Evolutionary conservation across 78 protist genomes (phyloP), one percentile per base, ranked within the genome.

Genomic region (Dictyostelium intermedium): DNA sequence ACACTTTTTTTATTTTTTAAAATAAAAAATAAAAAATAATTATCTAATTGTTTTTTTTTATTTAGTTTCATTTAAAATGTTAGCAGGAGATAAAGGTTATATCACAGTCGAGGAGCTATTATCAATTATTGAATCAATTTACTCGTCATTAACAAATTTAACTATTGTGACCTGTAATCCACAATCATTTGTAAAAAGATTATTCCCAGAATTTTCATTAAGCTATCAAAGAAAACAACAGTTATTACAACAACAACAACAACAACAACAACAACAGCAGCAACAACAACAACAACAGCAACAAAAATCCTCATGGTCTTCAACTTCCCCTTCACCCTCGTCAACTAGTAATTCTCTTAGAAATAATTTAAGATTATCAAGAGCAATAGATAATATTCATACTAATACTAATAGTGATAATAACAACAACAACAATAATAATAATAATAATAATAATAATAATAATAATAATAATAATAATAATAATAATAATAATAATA

Each of bases 21-120:
- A 56, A 56, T 14, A 20, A 56, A 34, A 16, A 73, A 8, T 3
- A 9, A 82, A n/a, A 23, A 35, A 20, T 9, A 39, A 14, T 70
- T 30, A 39, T 43, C 4, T 69, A 83, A n/a, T 37, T 4, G 39
- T 35, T 20, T 5, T 53, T 30, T 14, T 72, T 25, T 20, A 16
- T 72, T 7, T 79, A 87, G 93, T 89, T 69, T 85, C 94, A 63
- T 89, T 89, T 39, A 45, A 63, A 78, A 89, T 89, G 94, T 20
- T 89, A 20, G 86, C 82, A 69, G 34, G n/a, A 41, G 77, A 78
- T 13, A 81, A 70, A 70, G 94, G 94, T 1, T 89, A 80, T 70
- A 70, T 89, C 6, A 89, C 94, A 13, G 82, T 89, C 1, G 66
- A 37, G 10, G 94, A 89, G n/a, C 50, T 89, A 14, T 25, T 32